Base-by-base conservation (phyloP, 192 early-diverging fungal genomes). In the Geranomyces variabilis region DNA sequence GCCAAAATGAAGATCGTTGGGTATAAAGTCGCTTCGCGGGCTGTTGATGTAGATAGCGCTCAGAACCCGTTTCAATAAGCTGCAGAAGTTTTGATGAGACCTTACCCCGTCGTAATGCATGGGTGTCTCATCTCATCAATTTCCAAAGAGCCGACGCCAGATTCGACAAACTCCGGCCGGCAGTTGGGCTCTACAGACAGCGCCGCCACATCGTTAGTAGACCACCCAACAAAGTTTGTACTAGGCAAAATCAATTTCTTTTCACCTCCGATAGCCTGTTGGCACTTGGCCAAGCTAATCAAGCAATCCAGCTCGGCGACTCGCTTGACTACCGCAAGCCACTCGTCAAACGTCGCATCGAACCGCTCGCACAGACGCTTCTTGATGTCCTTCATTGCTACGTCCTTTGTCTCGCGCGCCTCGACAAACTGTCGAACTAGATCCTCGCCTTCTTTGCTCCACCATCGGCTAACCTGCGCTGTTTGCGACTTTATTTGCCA, bases 101-200 rank as follows among this genome's bases (percentile, higher is more conserved):
- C 68, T 77, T 71, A 87, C 85, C 84, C 87, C n/a, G 85, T 60
- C 10, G 84, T 86, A 36, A 98, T 85, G 75, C 94, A 96, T 0
- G 97, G 96, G 75, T 99, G 97, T n/a, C 96, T 79, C 63, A 98
- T 75, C 57, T 95, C 90, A n/a, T 90, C 80, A 64, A 97, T 81
- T 66, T 96, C 93, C 21, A 98, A 73, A 1, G 91, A 79, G 22
- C 87, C 86, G 13, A 67, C 75, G 62, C 51, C 77, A 6, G 44
- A 31, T 17, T 89, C 84, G 0, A 96, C 80, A 81, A 99, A 93
- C 62, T 87, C 84, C 3, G 97, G 96, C 0, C 96, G 87, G 74
- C 94, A 96, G 0, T 89, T 70, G 14, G 94, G 94, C 60, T 86
- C 89, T 81, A 6, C 51, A 1, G 58, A 21, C 7, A 61, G 36